Percentiles rank a stretch among this genome's conserved stretches.
phyloP scores from a whole-genome alignment of 176 grass and related monocot genomes.

The Puccinellia tenuiflora region DNA sequence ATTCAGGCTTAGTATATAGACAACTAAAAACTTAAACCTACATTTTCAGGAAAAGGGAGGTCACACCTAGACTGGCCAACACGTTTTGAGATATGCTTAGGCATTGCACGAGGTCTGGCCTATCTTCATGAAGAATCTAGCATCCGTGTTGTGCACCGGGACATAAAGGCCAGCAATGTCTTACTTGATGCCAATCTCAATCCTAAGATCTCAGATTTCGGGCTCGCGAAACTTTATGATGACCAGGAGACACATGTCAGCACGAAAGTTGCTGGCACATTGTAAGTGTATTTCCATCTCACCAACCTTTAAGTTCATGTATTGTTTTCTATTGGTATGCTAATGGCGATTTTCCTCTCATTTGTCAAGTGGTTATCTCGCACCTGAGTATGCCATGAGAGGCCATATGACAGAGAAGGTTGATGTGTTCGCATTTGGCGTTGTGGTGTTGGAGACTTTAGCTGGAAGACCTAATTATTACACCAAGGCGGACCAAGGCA shows the following conservation, averaged over 20 bases:
- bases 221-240: slow-evolving; percentile 86
- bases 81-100: slow-evolving; percentile 82
- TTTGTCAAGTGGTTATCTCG: slow-evolving; percentile 67
- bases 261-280: slow-evolving; percentile 86
- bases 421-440: slow-evolving; percentile 77
- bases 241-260: slow-evolving; percentile 77
- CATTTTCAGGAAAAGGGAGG: slow-evolving; percentile 39
- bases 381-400: slow-evolving; percentile 92
- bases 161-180: slow-evolving; percentile 87
- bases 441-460: slow-evolving; percentile 58
- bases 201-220: slow-evolving; percentile 92
- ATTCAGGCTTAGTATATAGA: not conserved
- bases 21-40: not conserved
- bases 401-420: slow-evolving; percentile 88
- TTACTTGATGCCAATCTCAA: slow-evolving; percentile 62
- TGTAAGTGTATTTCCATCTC: slow-evolving; percentile 46
- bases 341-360: not conserved
- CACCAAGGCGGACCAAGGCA: slow-evolving; percentile 19
- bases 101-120: slow-evolving; percentile 57
- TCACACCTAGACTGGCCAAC: slow-evolving; percentile 57
- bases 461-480: slow-evolving; percentile 74
- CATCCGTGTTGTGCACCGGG: slow-evolving; percentile 76
- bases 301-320: not conserved
- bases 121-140: slow-evolving; percentile 86
- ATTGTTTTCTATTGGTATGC: not conserved